phyloP scores from a whole-genome alignment of 139 green algal species.

The Closterium sp. region DNA sequence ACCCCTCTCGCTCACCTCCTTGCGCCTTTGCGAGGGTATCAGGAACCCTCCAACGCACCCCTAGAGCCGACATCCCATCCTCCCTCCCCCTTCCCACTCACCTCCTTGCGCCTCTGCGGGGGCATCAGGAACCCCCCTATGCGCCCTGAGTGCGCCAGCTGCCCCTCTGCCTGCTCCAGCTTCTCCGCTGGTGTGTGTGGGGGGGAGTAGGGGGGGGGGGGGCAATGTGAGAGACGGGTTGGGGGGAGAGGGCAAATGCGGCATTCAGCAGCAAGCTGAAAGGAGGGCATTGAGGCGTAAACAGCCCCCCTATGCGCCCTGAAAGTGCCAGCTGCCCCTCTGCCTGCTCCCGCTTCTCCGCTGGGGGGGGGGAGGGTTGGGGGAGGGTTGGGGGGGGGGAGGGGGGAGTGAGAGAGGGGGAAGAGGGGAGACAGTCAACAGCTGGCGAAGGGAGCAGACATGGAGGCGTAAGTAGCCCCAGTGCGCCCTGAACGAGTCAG shows the following conservation, averaged over 20 bases:
- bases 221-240: neutral
- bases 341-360: conserved; percentile 87
- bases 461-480: too few species aligned
- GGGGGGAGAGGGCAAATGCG: too few species aligned
- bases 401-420: too few species aligned
- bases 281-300: conserved; percentile 46
- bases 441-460: too few species aligned
- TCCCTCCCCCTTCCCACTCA: neutral
- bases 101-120: conserved; percentile 53
- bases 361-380: conserved; percentile 33
- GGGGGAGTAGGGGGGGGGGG: too few species aligned
- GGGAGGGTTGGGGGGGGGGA: too few species aligned
- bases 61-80: too few species aligned
- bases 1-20: conserved; percentile 4
- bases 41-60: conserved; percentile 48
- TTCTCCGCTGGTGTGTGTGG: conserved; percentile 69
- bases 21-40: conserved; percentile 60
- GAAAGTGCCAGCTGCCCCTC: conserved; percentile 62
- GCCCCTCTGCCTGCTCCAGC: conserved; percentile 77
- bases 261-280: too few species aligned
- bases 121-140: conserved; percentile 60
- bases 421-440: too few species aligned
- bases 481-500: too few species aligned
- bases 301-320: conserved; percentile 52
- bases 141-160: conserved; percentile 58